Evolutionary conservation across 257 asterid genomes (phyloP), one percentile per base, ranked within the genome.

Genomic region (Echium plantagineum): DNA sequence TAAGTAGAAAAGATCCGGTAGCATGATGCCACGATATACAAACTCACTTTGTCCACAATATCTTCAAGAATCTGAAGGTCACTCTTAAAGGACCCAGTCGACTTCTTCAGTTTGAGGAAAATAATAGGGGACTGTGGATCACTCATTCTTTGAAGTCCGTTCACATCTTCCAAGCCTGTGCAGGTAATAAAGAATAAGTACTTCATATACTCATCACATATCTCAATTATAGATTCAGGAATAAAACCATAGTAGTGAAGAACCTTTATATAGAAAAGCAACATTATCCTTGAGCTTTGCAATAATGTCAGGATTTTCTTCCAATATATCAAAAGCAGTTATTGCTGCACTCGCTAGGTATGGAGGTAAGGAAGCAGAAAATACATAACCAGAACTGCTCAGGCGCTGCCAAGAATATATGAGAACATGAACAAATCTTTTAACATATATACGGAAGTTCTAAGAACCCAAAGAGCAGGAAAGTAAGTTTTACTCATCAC

Each of bases 341-440:
- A 90, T 83, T 52, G 97, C 96, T 18, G 90, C 94, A 78, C 94
- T 83, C 57, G 97, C 97, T 59, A 90, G 83, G 77, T 90, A 90
- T 47, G 97, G 97, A 65, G 97, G 96, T 76, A 87, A 77, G 62
- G 96, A 87, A 26, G 98, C 98, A 77, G 96, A 90, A 72, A 90
- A 90, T 35, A 86, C 95, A 61, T 89, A 89, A 53, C 95, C 95
- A 56, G 97, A 83, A 75, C 94, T 83, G 70, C 95, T 87, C 71
- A 87, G 94, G 26, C 26, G 94, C 95, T 87, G 95, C 71, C 72
- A 85, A 85, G n/a, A 64, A 49, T 32, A 63, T 38, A 52, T 6
- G 52, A 35, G 21, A 7, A 24, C 19, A 3, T 47, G 52, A 49
- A 66, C 19, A 63, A 59, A 51, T 18, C 6, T 18, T 21, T 53